Evolutionary conservation across 768 basidiomycete species (phyloP).

Genomic region (Roridomyces roridus): DNA sequence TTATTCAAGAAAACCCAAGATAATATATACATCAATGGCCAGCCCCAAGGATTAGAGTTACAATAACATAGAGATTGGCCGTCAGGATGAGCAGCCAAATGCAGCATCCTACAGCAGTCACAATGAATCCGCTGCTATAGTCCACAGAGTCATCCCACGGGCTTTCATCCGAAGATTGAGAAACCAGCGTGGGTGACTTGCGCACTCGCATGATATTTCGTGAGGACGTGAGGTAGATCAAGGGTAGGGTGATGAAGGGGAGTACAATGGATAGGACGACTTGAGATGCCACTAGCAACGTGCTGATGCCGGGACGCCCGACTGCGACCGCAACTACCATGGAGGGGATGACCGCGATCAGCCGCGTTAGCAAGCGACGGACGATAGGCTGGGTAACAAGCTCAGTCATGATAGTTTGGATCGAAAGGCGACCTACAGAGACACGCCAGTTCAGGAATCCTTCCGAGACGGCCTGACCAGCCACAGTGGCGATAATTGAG

Average conservation of each 20-base stretch:
- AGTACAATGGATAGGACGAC: conserved; percentile 84
- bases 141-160: conserved; percentile 51
- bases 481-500: conserved; percentile 86
- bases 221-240: conserved; percentile 78
- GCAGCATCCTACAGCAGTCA: conserved; percentile 53
- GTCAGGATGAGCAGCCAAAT: conserved; percentile 72
- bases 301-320: conserved; percentile 73
- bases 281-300: conserved; percentile 86
- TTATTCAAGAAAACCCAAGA: too few species aligned
- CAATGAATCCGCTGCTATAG: conserved; percentile 65
- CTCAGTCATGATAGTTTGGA: conserved; percentile 29
- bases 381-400: conserved; percentile 60
- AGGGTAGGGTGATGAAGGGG: conserved; percentile 85
- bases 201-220: conserved; percentile 74
- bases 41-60: conserved; percentile 28
- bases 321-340: conserved; percentile 77
- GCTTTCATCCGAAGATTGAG: conserved; percentile 28
- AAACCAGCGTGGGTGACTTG: conserved; percentile 41
- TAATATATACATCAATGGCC: too few species aligned
- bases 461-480: conserved; percentile 90
- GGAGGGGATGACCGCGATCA: conserved; percentile 83
- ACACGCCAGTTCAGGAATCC: conserved; percentile 89
- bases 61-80: conserved; percentile 82
- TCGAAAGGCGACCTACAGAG: conserved; percentile 71
- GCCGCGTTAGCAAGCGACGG: conserved; percentile 83